Evolutionary conservation across 306 rosid genomes (phyloP).

Genomic region (Citrullus colocynthis): DNA sequence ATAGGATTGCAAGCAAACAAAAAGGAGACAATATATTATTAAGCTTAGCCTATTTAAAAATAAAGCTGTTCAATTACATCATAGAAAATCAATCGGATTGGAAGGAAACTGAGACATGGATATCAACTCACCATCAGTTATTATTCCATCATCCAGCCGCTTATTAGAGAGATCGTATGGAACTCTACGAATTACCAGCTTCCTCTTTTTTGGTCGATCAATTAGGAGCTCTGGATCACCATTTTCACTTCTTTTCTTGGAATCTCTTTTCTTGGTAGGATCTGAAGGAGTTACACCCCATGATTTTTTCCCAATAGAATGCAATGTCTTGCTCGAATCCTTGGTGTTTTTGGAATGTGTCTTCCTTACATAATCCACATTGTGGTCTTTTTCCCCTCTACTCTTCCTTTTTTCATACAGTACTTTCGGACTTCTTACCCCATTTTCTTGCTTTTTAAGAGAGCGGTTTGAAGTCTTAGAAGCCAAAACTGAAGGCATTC

Average conservation of each 20-base stretch:
- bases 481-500: constrained; percentile 31
- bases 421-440: constrained; percentile 6
- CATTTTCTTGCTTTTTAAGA: constrained; percentile 14
- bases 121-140: constrained; percentile 31
- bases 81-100: background rate
- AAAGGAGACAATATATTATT: background rate
- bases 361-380: constrained; percentile 17
- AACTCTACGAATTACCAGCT: constrained; percentile 49
- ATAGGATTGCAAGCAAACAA: background rate
- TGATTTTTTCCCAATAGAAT: constrained; percentile 11
- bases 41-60: background rate
- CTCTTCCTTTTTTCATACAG: constrained; percentile 13
- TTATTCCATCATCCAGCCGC: constrained; percentile 52
- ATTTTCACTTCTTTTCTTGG: constrained; percentile 16
- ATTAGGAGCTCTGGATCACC: constrained; percentile 23
- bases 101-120: constrained; percentile 7
- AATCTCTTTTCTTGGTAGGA: constrained; percentile 19
- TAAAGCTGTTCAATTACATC: background rate
- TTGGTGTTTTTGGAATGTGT: constrained; percentile 16
- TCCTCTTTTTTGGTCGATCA: constrained; percentile 50
- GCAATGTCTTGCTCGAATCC: constrained; percentile 17
- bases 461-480: constrained; percentile 15
- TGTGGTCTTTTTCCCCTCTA: constrained; percentile 16
- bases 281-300: constrained; percentile 12
- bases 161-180: constrained; percentile 78